A percentile compares a stretch with the other conserved stretches of the same genome.
Conservation (phyloP, 306 rosid species). For the Begonia loranthoides region DNA sequence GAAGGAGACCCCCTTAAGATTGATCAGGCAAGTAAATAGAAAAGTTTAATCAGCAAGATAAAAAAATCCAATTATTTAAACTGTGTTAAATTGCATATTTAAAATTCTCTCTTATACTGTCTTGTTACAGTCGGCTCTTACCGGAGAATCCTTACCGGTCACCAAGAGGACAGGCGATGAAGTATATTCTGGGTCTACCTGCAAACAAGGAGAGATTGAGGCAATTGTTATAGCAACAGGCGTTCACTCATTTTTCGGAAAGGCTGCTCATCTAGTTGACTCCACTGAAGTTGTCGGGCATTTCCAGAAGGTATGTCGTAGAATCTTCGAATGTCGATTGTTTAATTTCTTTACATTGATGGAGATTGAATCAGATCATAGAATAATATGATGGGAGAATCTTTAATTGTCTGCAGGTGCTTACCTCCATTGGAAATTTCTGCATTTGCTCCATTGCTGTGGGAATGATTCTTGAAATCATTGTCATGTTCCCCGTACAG, state of each 20-base stretch:
- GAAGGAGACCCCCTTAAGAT: constrained; percentile 32
- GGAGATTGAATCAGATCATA: neutral
- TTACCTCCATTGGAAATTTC: constrained; percentile 76
- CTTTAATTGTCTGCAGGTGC: constrained; percentile 43
- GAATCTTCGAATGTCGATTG: neutral
- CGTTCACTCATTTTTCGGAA: constrained; percentile 67
- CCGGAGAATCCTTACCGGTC: constrained; percentile 81
- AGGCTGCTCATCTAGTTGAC: constrained; percentile 79
- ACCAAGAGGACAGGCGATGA: constrained; percentile 71
- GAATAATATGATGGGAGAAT: neutral
- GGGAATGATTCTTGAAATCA: constrained; percentile 79
- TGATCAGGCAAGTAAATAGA: constrained; percentile 55
- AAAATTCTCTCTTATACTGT: constrained; percentile 3
- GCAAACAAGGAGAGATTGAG: constrained; percentile 85
- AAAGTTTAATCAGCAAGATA: neutral
- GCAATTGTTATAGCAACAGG: constrained; percentile 87
- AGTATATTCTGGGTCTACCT: constrained; percentile 75
- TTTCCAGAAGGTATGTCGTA: constrained; percentile 30
- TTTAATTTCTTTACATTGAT: no score
- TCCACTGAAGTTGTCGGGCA: constrained; percentile 58
- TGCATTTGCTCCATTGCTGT: constrained; percentile 85
- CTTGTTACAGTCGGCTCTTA: constrained; percentile 67
- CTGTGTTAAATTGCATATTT: neutral
- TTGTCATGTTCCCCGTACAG: constrained; percentile 74
- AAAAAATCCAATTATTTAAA: no score